These are phyloP conservation scores for Nothophytophthora sp. DNA, from an alignment of 352 stramenopile species.

Conservation along the genomic window DNA sequence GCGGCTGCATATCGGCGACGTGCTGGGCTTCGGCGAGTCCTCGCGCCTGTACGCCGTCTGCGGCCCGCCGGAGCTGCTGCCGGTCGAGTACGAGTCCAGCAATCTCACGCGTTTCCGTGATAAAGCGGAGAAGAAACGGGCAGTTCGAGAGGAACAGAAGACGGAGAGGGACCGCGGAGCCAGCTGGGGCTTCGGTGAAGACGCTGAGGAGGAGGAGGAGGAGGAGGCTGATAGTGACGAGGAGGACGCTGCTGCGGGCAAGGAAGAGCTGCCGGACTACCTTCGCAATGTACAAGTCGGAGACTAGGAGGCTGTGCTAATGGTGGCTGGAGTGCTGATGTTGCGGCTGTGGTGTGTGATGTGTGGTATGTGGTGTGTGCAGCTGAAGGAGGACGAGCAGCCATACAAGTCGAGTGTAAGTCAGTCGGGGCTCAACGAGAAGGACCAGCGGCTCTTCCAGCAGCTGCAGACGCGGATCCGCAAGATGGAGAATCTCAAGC, in stretches of 20 bases:
- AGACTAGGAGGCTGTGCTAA: not conserved
- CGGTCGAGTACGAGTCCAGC: constrained; percentile 74
- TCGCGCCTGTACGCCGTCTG: constrained; percentile 81
- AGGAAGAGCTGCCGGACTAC: constrained; percentile 67
- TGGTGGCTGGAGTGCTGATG: not conserved
- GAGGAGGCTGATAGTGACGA: constrained; percentile 39
- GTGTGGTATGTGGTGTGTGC: not conserved
- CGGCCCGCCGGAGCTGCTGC: constrained; percentile 65
- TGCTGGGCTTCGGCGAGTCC: constrained; percentile 88
- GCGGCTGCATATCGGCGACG: constrained; percentile 77
- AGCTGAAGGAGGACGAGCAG: constrained; percentile 54
- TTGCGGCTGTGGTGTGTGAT: too few relatives aligned
- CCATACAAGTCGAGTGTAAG: constrained; percentile 60
- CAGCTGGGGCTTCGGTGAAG: constrained; percentile 87
- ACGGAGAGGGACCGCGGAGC: constrained; percentile 30
- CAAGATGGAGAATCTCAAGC: constrained; percentile 84
- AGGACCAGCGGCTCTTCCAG: constrained; percentile 80
- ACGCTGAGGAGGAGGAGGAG: constrained; percentile 68
- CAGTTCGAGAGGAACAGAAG: constrained; percentile 19
- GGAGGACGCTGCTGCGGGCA: constrained; percentile 5
- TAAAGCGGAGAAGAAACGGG: constrained; percentile 22
- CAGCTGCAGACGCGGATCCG: constrained; percentile 76
- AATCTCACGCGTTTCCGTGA: constrained; percentile 43
- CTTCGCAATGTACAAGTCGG: constrained; percentile 63
- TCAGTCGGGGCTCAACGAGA: constrained; percentile 46